Evolutionary conservation across 2,329 filamentous ascomycete species (phyloP).

Genomic region (Talaromyces sp.): DNA sequence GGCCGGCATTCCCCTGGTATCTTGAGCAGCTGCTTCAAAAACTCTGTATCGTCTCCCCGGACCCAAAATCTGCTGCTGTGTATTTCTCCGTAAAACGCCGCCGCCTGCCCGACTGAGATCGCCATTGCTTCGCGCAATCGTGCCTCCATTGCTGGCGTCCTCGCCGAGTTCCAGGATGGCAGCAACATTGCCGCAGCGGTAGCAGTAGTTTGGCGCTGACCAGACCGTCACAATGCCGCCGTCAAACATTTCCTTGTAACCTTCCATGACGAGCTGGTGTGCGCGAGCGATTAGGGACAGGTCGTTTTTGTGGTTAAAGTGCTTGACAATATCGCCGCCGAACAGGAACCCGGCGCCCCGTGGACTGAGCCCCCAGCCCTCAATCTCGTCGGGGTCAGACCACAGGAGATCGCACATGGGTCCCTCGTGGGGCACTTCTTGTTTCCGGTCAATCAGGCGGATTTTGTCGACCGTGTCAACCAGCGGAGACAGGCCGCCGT

Average conservation of each 20-base stretch:
- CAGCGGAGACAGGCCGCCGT: conserved; percentile 84
- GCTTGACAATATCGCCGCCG: conserved; percentile 88
- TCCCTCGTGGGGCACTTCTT: conserved; percentile 96
- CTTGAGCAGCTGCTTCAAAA: conserved; percentile 94
- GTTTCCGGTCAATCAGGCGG: conserved; percentile 86
- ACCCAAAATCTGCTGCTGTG: conserved; percentile 48
- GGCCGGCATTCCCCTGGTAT: conserved; percentile 93
- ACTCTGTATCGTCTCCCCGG: conserved; percentile 88
- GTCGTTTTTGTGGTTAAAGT: conserved; percentile 92
- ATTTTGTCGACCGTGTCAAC: conserved; percentile 96
- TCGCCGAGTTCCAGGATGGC: conserved; percentile 90
- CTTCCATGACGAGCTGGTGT: conserved; percentile 98
- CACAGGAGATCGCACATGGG: conserved; percentile 98
- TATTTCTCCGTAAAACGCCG: conserved; percentile 45
- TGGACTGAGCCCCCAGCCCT: conserved; percentile 91
- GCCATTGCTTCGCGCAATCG: conserved; percentile 58
- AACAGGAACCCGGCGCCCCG: conserved; percentile 95
- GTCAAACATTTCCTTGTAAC: conserved; percentile 99
- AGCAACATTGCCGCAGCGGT: conserved; percentile 91
- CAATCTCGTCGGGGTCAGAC: conserved; percentile 97
- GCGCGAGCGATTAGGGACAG: conserved; percentile 86
- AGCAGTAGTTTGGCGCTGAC: conserved; percentile 96
- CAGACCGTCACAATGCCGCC: conserved; percentile 96
- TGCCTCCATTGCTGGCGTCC: conserved; percentile 68
- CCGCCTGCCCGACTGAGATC: conserved; percentile 35